Evolutionary conservation across 2,329 filamentous ascomycete species (phyloP).

Genomic region (Whalleya microplaca): DNA sequence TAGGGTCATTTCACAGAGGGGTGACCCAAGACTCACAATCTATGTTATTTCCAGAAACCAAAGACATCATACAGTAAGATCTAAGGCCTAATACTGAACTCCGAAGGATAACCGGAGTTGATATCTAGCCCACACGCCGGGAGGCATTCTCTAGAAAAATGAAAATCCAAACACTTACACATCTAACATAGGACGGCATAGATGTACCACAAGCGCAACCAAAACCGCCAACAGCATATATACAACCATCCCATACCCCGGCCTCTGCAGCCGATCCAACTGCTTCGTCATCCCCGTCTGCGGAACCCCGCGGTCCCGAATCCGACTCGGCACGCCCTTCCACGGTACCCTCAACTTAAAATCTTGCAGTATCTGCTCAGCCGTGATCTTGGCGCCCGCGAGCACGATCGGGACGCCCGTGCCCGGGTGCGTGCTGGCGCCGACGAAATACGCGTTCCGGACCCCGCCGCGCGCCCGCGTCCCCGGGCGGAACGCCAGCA

Average conservation of each 20-base stretch:
- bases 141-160: neutral
- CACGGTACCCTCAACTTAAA: conserved; percentile 36
- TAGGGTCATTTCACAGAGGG: too few relatives aligned
- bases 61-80: too few relatives aligned
- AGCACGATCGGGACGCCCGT: conserved; percentile 76
- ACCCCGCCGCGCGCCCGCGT: conserved; percentile 58
- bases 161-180: neutral
- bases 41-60: too few relatives aligned
- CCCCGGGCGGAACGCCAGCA: conserved; percentile 66
- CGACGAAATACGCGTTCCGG: conserved; percentile 68
- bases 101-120: too few relatives aligned
- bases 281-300: conserved; percentile 16
- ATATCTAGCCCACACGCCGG: too few relatives aligned
- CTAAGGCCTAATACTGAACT: too few relatives aligned
- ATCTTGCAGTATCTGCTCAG: conserved; percentile 48
- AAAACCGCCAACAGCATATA: neutral
- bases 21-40: too few relatives aligned
- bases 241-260: neutral
- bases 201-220: conserved; percentile 5
- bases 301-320: conserved; percentile 18
- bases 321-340: conserved; percentile 19
- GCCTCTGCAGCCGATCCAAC: conserved; percentile 25
- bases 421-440: conserved; percentile 75
- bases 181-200: conserved; percentile 8
- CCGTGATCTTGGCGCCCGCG: conserved; percentile 66